These are phyloP conservation scores for Tetrahymena borealis DNA, from an alignment of 73 alveolate species.

Conservation along the genomic window DNA sequence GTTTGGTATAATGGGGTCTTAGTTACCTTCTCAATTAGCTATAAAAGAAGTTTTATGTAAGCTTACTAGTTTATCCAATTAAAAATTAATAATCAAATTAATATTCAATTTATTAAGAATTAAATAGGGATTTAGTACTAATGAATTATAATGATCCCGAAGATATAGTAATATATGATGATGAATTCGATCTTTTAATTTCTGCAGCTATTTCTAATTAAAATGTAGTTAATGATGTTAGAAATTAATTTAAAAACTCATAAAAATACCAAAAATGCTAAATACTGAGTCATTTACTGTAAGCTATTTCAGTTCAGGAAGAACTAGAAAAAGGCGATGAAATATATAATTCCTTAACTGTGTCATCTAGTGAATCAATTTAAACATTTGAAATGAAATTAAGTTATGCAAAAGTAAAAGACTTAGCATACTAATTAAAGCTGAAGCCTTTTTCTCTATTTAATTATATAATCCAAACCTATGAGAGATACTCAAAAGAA, in stretches of 20 bases:
- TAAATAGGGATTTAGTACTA: background rate
- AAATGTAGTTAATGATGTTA: background rate
- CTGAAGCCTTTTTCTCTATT: background rate
- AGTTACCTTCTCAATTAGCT: background rate
- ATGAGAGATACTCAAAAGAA: background rate
- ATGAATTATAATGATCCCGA: background rate
- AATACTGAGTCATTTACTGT: background rate
- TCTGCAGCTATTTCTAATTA: background rate
- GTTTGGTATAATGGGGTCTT: background rate
- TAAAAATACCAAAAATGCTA: background rate
- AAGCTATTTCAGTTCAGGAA: background rate
- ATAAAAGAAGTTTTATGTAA: background rate
- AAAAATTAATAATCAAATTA: no score
- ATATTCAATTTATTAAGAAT: background rate
- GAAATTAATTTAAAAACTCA: background rate
- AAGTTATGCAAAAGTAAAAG: background rate
- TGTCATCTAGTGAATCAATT: background rate
- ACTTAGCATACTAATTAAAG: background rate
- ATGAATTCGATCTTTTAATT: background rate
- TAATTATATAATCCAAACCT: background rate
- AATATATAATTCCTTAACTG: background rate
- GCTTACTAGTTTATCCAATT: no score
- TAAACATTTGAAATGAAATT: background rate
- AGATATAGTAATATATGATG: background rate
- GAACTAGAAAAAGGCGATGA: background rate